Evolutionary conservation across 768 basidiomycete species (phyloP), one percentile per base, ranked within the genome.

Genomic region (Dacryopinax spathularia): DNA sequence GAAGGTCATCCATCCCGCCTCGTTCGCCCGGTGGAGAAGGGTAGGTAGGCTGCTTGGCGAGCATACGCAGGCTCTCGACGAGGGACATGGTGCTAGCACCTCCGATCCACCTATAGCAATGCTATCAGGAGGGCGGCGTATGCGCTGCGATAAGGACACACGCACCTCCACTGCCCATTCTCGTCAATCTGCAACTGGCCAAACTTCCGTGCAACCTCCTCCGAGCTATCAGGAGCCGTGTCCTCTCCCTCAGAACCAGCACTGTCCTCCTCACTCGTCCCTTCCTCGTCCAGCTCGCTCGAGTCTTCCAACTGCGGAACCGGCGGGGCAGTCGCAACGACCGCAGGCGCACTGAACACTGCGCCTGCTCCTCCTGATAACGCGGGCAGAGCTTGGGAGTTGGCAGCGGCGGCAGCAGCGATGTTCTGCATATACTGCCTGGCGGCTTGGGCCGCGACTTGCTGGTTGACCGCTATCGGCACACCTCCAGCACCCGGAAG

Each of bases 31-130:
- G 44, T 16, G 33, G 44, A 31, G 33, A 59, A n/a, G 60, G 60
- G 13, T 34, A 35, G 15, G 59, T 25, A 18, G 63, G 63, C 87
- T 89, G 66, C 86, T 75, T 44, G 86, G 63, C 39, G 16, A 69
- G 83, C 66, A 63, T 68, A 33, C 82, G 84, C 77, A 92, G 91
- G 3, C 89, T 90, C 71, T 91, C 89, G 59, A 92, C 90, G 68
- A 92, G 81, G 5, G 90, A 89, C 90, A 92, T 91, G 22, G 89
- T 89, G 16, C 89, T 91, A 3, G 91, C 91, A 61, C 89, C 88
- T 39, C 90, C 90, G 68, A 92, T 91, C 90, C 90, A 92, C 65
- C 66, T 67, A 39, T 34, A 34, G n/a, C 18, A 35, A 44, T 33
- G 22, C 13, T 31, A 44, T 59, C 34, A 59, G 48, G 31, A 48